Evolutionary conservation across 805 yeast genomes (phyloP), one percentile per base, ranked within the genome.

Genomic region (Saccharomycopsis sp.): DNA sequence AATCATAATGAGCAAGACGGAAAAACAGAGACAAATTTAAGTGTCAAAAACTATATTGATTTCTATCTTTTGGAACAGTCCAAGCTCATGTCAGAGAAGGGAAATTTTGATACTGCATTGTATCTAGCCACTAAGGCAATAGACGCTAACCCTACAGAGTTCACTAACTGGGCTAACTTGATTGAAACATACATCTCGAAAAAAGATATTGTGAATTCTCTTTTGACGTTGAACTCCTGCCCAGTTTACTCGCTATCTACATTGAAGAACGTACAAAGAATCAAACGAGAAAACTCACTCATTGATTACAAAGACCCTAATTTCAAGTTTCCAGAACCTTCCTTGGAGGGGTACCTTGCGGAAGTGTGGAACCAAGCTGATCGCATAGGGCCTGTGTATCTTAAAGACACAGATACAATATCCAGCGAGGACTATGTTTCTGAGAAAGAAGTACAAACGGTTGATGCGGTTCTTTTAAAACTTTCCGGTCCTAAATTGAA

Each of bases 121-220:
- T 70, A 75, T 21, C 71, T 85, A 8, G 87, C 95, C 0, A 71
- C 76, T 18, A 75, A 80, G 24, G 80, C 91, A 2, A 83, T 87
- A 18, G 75, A 79, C 54, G 75, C 87, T 1, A 74, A 87, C n/a
- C 96, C 96, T 0, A 75, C 89, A 1, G 92, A 86, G 67, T 89
- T 85, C 67, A 79, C 77, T 54, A 73, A 86, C 29, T 89, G 97
- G 97, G 80, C 79, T 59, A 73, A 75, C 41, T 72, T 89, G 50
- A 79, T 87, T 3, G 74, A 82, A 60, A 79, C 82, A 40, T 84
- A 89, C 64, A 76, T 86, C 18, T 69, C 83, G 41, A 71, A 66
- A 51, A 79, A 76, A 53, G 82, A 88, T 65, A 81, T 75, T 63
- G 73, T 75, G 46, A 75, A 73, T 60, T 95, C 96, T 0, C 71